Evolutionary conservation across 257 asterid species (phyloP).

Genomic region (Apocynum venetum): DNA sequence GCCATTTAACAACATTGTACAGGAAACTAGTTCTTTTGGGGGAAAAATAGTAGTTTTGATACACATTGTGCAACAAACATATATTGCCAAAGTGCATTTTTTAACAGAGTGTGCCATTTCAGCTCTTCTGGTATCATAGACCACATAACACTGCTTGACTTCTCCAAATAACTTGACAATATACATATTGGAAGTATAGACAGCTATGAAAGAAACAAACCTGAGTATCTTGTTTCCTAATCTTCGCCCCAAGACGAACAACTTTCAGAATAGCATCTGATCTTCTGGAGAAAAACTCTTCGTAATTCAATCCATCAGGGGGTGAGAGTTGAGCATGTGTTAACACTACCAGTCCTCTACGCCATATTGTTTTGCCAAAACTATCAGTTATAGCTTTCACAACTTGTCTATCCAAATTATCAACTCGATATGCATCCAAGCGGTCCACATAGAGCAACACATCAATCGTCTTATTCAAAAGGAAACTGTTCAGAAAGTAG

Average conservation of each 20-base stretch:
- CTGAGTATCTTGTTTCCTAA: constrained; percentile 56
- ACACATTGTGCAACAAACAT: background rate
- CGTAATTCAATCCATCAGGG: constrained; percentile 88
- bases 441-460: constrained; percentile 97
- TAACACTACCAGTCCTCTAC: constrained; percentile 70
- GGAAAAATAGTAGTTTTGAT: background rate
- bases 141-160: background rate
- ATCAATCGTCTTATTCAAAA: constrained; percentile 85
- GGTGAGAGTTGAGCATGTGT: constrained; percentile 99
- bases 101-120: background rate
- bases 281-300: constrained; percentile 74
- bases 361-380: constrained; percentile 88
- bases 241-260: constrained; percentile 69
- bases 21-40: background rate
- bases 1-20: background rate
- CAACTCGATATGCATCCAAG: constrained; percentile 93
- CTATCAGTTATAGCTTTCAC: constrained; percentile 81
- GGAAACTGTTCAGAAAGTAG: constrained; percentile 56
- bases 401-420: constrained; percentile 81
- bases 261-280: constrained; percentile 82
- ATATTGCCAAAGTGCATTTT: background rate
- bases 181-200: constrained; percentile 5
- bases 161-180: constrained; percentile 1
- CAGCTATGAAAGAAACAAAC: constrained; percentile 26
- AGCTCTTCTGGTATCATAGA: background rate